Evolutionary conservation across 768 basidiomycete species (phyloP).

Genomic region (Naganishia vishniacii): DNA sequence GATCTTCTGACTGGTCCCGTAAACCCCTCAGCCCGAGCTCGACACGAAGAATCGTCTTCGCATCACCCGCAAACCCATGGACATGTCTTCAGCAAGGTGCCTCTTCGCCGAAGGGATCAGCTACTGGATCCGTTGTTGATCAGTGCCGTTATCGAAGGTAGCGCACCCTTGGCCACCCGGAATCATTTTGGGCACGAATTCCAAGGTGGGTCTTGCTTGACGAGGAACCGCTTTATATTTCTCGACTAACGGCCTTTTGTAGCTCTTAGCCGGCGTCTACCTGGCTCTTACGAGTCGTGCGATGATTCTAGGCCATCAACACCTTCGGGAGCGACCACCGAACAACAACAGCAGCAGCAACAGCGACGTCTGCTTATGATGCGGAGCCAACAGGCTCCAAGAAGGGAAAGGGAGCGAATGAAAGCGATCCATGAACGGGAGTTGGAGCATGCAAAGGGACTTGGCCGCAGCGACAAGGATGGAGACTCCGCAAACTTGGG

Average conservation of each 20-base stretch:
- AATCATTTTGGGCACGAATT: slow-evolving; percentile 46
- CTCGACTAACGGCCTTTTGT: too few relatives aligned
- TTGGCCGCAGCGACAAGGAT: neutral
- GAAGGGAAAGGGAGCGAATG: slow-evolving; percentile 36
- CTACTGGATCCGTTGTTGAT: slow-evolving; percentile 45
- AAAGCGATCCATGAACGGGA: slow-evolving; percentile 20
- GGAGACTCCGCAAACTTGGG: neutral
- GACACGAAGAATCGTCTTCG: neutral
- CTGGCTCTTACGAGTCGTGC: slow-evolving; percentile 44
- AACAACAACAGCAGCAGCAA: slow-evolving; percentile 10
- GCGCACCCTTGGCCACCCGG: slow-evolving; percentile 39
- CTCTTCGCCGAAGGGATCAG: slow-evolving; percentile 35
- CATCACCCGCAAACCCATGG: neutral
- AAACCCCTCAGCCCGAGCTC: slow-evolving; percentile 12
- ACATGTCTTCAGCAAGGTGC: neutral
- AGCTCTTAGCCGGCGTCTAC: slow-evolving; percentile 13
- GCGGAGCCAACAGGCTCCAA: slow-evolving; percentile 40
- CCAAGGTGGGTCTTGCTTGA: slow-evolving; percentile 8
- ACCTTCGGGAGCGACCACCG: slow-evolving; percentile 20
- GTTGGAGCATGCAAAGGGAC: slow-evolving; percentile 3
- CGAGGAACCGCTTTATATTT: neutral
- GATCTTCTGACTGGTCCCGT: slow-evolving; percentile 21
- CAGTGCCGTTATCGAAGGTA: slow-evolving; percentile 43
- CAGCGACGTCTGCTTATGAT: slow-evolving; percentile 29
- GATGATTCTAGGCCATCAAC: slow-evolving; percentile 39